Percentiles rank a stretch among this genome's conserved stretches.
Evolutionary conservation across 306 rosid genomes (phyloP).

Genomic region (Gillenia trifoliata): DNA sequence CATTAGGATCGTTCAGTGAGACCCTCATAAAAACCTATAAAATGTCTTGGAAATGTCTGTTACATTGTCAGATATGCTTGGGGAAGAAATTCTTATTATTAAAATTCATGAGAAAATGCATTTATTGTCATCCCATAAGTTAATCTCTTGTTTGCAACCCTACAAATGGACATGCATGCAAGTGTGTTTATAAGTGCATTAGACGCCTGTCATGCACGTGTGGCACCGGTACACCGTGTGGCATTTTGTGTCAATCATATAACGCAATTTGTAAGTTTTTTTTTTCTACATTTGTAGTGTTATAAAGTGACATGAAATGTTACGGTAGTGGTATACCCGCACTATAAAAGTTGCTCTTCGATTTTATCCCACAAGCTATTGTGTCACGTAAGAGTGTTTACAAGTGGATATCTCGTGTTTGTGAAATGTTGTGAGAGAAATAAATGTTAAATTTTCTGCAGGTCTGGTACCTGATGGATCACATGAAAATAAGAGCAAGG

Average conservation of each 20-base stretch:
- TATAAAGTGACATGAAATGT: too few species aligned
- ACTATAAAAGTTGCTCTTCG: not conserved
- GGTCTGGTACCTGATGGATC: slow-evolving; percentile 40
- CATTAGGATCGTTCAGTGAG: not conserved
- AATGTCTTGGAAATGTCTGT: not conserved
- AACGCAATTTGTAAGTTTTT: too few species aligned
- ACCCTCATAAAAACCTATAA: not conserved
- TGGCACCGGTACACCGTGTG: not conserved
- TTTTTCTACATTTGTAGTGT: too few species aligned
- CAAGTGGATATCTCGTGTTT: not conserved
- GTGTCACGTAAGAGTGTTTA: not conserved
- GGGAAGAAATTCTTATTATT: not conserved
- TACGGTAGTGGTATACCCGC: too few species aligned
- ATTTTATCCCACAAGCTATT: not conserved
- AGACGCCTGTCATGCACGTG: not conserved
- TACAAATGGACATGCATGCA: not conserved
- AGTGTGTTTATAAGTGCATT: not conserved
- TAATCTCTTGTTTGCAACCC: not conserved
- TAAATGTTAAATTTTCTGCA: slow-evolving; percentile 12
- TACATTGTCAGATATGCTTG: not conserved
- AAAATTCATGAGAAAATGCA: too few species aligned
- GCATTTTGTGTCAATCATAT: not conserved
- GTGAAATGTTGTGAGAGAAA: not conserved
- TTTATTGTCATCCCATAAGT: not conserved
- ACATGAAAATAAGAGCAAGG: slow-evolving; percentile 23